Evolutionary conservation across 495 filamentous ascomycete genomes (phyloP), one percentile per base, ranked within the genome.

Genomic region (Rostrohypoxylon terebratum): DNA sequence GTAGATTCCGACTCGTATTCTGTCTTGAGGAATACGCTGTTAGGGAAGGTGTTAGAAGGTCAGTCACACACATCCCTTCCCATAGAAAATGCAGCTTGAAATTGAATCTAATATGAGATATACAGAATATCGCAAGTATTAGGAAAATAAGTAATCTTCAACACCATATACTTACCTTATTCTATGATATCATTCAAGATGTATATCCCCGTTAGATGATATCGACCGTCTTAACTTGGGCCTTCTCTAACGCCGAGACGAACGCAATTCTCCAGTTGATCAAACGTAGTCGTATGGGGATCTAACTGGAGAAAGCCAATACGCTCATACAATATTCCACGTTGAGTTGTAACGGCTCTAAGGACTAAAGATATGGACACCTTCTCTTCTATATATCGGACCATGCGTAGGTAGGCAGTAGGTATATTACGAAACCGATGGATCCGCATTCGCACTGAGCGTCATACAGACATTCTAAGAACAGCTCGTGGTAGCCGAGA

Each of bases 1-100:
- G 86, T 0, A 86, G 80, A 79, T 89, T 87, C 66, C 76, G 87
- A 14, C 68, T 89, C 34, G 81, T 89, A 5, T 87, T 87, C 63
- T 78, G 82, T 4, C 81, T 84, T 59, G 72, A 77, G 9, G 71
- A 80, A 47, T 63, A 72, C 9, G 69, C 74, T 53, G 55, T 88
- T 31, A 74, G 65, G 31, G 80, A 83, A 64, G 86, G 84, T 9
- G 68, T 88, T 63, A 68, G 68, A 70, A 84, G 85, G 77, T 81
- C 78, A 31, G 68, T 77, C 4, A 3, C 63, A 5, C 6, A 10
- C 31, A n/a, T n/a, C 53, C 53, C 53, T 38, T 31, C 13, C 18
- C 25, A 5, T 28, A 1, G 8, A 13, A n/a, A 8, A 36, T 5
- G 36, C 18, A 1, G 2, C 13, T 5, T 13, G 14, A 40, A 21